Evolutionary conservation across 768 basidiomycete genomes (phyloP).

Genomic region (Rhizopogon sp.): DNA sequence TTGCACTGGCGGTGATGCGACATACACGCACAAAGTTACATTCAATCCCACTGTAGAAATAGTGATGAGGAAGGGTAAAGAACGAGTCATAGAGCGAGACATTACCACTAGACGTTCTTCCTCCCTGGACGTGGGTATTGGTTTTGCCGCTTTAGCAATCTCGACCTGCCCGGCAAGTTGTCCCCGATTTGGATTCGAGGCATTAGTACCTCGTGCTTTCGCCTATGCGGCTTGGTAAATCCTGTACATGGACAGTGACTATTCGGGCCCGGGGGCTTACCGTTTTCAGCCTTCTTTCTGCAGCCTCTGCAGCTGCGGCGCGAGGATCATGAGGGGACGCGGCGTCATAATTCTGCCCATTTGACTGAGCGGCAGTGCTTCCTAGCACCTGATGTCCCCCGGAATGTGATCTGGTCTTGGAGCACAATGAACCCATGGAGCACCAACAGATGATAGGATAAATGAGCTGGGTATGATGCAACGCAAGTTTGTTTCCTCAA

Average conservation of each 20-base stretch:
- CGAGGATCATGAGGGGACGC: constrained; percentile 35
- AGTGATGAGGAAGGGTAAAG: constrained; percentile 23
- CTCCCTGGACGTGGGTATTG: constrained; percentile 33
- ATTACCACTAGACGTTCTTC: constrained; percentile 42
- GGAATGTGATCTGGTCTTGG: constrained; percentile 40
- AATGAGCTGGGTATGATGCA: not conserved
- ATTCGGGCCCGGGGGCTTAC: constrained; percentile 31
- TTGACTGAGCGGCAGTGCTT: constrained; percentile 24
- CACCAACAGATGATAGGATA: not conserved
- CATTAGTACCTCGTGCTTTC: constrained; percentile 37
- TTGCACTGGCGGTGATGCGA: constrained; percentile 17
- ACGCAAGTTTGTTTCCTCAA: not conserved
- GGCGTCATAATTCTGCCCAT: constrained; percentile 18
- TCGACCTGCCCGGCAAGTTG: constrained; percentile 38
- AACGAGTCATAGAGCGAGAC: constrained; percentile 15
- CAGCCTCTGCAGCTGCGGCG: constrained; percentile 56
- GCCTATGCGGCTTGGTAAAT: constrained; percentile 28
- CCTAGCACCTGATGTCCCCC: constrained; percentile 47
- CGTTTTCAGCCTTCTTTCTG: constrained; percentile 52
- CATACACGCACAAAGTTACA: constrained; percentile 14
- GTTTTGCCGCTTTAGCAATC: constrained; percentile 31
- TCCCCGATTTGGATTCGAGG: constrained; percentile 42
- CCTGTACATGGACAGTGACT: constrained; percentile 9
- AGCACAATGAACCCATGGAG: constrained; percentile 56
- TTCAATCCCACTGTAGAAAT: constrained; percentile 40